Conservation (phyloP, 208 protist species). For the Acanthamoeba sp. region DNA sequence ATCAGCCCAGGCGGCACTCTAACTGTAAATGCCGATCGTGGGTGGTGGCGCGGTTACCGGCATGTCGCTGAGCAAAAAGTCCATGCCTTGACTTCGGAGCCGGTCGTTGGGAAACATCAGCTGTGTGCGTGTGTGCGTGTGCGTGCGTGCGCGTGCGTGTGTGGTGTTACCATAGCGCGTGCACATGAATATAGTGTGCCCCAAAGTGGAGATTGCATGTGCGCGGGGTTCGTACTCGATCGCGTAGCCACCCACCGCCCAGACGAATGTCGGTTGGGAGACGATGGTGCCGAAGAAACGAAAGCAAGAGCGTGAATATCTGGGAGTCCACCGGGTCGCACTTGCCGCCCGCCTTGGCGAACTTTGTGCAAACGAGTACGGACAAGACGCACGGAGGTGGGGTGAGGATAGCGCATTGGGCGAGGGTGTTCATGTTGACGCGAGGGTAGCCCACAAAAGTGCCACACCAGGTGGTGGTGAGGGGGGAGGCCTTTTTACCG, state of each 20-base stretch:
- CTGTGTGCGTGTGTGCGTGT: neutral
- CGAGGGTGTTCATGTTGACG: too few relatives aligned
- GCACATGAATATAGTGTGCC: too few relatives aligned
- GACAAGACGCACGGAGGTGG: too few relatives aligned
- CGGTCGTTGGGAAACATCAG: neutral
- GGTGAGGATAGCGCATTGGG: too few relatives aligned
- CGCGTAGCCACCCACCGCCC: slow-evolving; percentile 9
- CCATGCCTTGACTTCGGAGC: neutral
- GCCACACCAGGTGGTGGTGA: too few relatives aligned
- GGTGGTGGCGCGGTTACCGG: neutral
- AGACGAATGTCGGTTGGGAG: slow-evolving; percentile 1
- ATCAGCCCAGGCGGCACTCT: neutral
- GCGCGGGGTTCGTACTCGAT: neutral
- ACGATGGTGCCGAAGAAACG: neutral
- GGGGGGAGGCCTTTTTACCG: too few relatives aligned
- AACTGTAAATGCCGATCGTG: neutral
- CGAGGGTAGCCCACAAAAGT: too few relatives aligned
- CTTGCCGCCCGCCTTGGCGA: slow-evolving; percentile 33
- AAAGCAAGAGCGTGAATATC: slow-evolving; percentile 32
- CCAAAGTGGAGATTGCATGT: too few relatives aligned
- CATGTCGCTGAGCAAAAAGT: slow-evolving; percentile 40
- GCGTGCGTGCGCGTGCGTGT: neutral
- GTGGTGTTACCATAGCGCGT: too few relatives aligned
- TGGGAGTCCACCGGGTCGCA: neutral
- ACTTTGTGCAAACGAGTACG: neutral